Base-by-base conservation (phyloP, 169 alveolate species). In the Toxoplasma gondii region DNA sequence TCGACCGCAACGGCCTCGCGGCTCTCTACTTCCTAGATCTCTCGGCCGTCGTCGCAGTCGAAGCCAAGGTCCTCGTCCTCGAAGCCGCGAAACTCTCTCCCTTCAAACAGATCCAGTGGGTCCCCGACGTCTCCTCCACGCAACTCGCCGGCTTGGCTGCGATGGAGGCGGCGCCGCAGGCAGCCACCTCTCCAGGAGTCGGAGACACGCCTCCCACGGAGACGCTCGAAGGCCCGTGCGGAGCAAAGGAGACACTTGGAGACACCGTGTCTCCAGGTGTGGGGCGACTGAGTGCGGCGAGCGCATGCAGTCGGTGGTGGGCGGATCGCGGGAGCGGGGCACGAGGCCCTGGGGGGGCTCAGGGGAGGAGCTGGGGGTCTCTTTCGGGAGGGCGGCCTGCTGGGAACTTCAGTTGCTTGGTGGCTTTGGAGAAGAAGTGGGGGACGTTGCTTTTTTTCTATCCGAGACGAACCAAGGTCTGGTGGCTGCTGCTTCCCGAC, bases 391-490 rank as follows among this genome's bases (percentile, higher is more conserved):
- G 39, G 64, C 39, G 90, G 10, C 69, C 34, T 0, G 12, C 69
- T 31, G 53, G 69, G 67, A 44, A 36, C 34, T 74, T 74, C 44
- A 44, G 90, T n/a, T 82, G 90, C 31, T 45, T 91, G 54, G 58
- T 91, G 31, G 94, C 90, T 7, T 39, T 91, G 5, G 94, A 91
- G 53, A 70, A 38, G 78, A 70, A 82, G 49, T 82, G 83, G 88
- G 94, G 94, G 36, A 39, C 83, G 53, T 54, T 91, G 90, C 90
- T 91, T 58, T 82, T 91, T 39, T 78, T 91, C 78, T 82, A 70
- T 36, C 94, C 94, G 74, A 69, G 74, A 41, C 88, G 78, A n/a
- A 38, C 53, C 12, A 45, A 82, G 17, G 54, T 78, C 39, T 91
- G 94, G 94, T 31, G 83, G 49, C 64, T 91, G 49, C 74, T 91